Base-by-base conservation (phyloP, 208 protist species). In the Leishmania major region DNA sequence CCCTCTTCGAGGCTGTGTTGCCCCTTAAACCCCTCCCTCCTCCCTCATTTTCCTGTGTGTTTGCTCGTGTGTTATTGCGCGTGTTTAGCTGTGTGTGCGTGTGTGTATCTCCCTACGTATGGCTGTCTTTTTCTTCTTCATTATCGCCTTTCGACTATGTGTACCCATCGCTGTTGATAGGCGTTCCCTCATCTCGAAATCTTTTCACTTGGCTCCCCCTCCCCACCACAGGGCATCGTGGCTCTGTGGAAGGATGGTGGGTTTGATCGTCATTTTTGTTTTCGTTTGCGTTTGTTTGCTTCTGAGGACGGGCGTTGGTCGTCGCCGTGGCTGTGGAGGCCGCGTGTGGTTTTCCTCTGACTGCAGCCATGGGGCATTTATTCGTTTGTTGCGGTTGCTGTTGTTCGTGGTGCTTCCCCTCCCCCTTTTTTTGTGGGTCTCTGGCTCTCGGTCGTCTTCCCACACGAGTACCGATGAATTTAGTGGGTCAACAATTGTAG, bases 1-100 rank as follows among this genome's bases (percentile, higher is more conserved):
- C 15, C 31, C 31, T 43, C 62, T 40, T 40, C 31, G 13, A 19
- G 13, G 31, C 62, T 13, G 1, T 10, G 11, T 31, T 35, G 28
- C n/a, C 10, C 59, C 35, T 64, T 5, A 28, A 15, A 7, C 59
- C 11, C 28, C 10, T 71, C 13, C 13, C 66, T 40, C 15, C 66
- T 71, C 37, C 66, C 8, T 43, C 59, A 28, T 64, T 64, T 64
- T 64, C 59, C 22, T 5, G n/a, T 64, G 59, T 35, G 59, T 62
- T 25, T 67, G 10, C 43, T 7, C 10, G 3, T 40, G 1, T 17
- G 2, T 1, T 40, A 35, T 13, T 43, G 60, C 76, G 10, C 83
- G 37, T 57, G n/a, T 55, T 75, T 85, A 53, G 13, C 78, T 60
- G 71, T 37, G 10, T 75, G n/a, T 19, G n/a, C 17, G n/a, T 70